Base-by-base conservation (phyloP, 148 eudicot species). In the Cornus suecica region DNA sequence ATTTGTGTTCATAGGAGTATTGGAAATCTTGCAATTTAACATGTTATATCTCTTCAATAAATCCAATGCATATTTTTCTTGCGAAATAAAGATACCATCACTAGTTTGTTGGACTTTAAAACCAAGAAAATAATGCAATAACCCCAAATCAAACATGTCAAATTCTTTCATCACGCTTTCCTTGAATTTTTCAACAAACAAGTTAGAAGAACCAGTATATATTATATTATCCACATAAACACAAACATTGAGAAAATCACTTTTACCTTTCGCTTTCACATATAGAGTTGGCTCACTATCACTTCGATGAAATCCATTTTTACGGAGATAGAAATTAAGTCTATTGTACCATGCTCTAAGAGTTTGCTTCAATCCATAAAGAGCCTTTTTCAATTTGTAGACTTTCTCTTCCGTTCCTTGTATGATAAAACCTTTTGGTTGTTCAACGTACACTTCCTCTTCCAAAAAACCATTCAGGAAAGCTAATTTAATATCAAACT, bases 61-160 rank as follows among this genome's bases (percentile, higher is more conserved):
- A 32, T 72, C 48, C 1, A 1, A 2, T 0, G 42, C 45, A 32
- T 72, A 72, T 30, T 72, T 56, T 4, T 16, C 1, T 28, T 72
- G 65, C 15, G 32, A 54, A 20, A 56, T 1, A 23, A 58, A 30
- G 1, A 72, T 31, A n/a, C 26, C 66, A 30, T 60, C 27, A 1
- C 22, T 20, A 1, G 10, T 30, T 30, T 72, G 65, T 1, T 22
- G 3, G 20, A 72, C 22, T 72, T 72, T 25, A 0, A 72, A 18
- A 24, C 66, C 66, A 3, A 58, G 41, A 31, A 72, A 72, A 31
- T 58, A 62, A 10, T 72, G 26, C 66, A 72, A 24, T 20, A 54
- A 18, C 66, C 37, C 75, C 28, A 72, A 72, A 31, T 56, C 66
- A 30, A 26, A 25, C 75, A 72, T 58, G 2, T 72, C 48, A 58